Evolutionary conservation across 2,329 filamentous ascomycete genomes (phyloP).

Genomic region (Diaporthe amygdali): DNA sequence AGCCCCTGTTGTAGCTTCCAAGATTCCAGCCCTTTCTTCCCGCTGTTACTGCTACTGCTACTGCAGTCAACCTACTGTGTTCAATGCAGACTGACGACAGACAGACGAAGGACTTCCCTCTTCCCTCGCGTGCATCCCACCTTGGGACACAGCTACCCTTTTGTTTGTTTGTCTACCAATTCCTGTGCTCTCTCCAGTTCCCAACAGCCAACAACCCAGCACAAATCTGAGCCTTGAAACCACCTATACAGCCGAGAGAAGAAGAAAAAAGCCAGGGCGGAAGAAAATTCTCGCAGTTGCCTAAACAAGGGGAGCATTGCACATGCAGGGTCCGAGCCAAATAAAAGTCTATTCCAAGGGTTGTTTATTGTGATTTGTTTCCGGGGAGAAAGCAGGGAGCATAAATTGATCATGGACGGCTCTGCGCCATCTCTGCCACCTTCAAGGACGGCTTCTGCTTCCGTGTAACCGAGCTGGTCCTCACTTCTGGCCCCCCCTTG

Average conservation of each 20-base stretch:
- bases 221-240: not conserved
- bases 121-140: not conserved
- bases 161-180: too few species aligned
- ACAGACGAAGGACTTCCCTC: too few species aligned
- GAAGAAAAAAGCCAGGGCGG: not conserved
- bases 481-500: conserved; percentile 3
- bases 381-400: not conserved
- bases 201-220: too few species aligned
- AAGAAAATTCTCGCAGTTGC: not conserved
- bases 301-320: not conserved
- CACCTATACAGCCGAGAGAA: not conserved
- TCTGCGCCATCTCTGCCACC: not conserved
- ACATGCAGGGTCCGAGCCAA: not conserved
- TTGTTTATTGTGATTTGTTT: not conserved
- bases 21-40: not conserved
- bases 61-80: not conserved
- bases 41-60: not conserved
- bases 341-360: not conserved
- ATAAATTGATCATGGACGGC: conserved; percentile 1
- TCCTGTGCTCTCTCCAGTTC: not conserved
- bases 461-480: conserved; percentile 3
- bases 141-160: too few species aligned
- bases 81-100: not conserved
- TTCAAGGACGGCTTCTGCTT: conserved; percentile 6
- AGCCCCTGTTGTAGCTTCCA: not conserved